Conservation (phyloP, 257 asterid species). For the Solanum bukasovii region DNA sequence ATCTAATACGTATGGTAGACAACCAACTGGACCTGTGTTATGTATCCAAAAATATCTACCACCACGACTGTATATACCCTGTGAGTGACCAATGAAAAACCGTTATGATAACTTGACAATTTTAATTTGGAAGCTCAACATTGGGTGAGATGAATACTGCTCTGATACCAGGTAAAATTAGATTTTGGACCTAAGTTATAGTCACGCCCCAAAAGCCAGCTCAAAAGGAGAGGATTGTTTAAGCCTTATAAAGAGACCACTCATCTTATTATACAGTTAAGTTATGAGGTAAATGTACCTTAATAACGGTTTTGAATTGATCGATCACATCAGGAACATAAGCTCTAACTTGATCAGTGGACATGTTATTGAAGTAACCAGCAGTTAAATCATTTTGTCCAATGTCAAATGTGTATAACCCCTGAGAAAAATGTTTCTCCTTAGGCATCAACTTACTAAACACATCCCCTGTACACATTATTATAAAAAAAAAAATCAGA, state of each 20-base stretch:
- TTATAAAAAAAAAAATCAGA: neutral
- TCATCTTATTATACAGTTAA: too few species aligned
- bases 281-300: conserved; percentile 17
- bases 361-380: conserved; percentile 70
- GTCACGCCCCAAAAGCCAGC: too few species aligned
- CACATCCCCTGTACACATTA: conserved; percentile 30
- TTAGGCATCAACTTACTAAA: conserved; percentile 43
- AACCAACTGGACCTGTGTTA: conserved; percentile 87
- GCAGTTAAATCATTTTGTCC: conserved; percentile 81
- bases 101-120: too few species aligned
- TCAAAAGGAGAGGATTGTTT: too few species aligned
- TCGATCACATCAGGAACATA: conserved; percentile 55
- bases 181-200: too few species aligned
- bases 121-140: too few species aligned
- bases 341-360: conserved; percentile 59
- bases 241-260: too few species aligned
- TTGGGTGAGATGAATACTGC: too few species aligned
- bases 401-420: conserved; percentile 74
- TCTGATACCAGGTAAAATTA: neutral
- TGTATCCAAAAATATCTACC: conserved; percentile 93
- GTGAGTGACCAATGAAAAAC: neutral
- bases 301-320: conserved; percentile 52
- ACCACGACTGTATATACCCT: conserved; percentile 48
- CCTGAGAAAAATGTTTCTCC: conserved; percentile 29
- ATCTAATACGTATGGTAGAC: conserved; percentile 62